A percentile compares a stretch with the other conserved stretches of the same genome.
These are phyloP conservation scores for Aaosphaeria arxii DNA, from an alignment of 2,329 filamentous ascomycete genomes.

Conservation along the genomic window DNA sequence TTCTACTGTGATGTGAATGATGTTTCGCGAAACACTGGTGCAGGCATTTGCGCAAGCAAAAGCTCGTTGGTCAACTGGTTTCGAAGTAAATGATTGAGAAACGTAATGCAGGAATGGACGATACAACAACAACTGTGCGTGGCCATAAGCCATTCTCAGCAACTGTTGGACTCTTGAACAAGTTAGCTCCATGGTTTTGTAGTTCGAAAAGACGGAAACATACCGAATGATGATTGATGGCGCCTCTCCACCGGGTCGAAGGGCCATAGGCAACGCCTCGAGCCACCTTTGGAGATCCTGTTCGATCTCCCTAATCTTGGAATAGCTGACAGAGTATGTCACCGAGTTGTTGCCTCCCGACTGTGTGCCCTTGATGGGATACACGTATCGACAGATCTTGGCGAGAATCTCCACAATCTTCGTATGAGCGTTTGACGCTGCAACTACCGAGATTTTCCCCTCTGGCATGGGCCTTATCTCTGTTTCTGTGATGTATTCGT, in stretches of 20 bases:
- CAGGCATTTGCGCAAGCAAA: conserved; percentile 72
- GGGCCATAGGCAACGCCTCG: conserved; percentile 66
- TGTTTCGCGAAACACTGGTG: conserved; percentile 66
- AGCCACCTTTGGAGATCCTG: conserved; percentile 62
- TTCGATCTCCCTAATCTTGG: conserved; percentile 63
- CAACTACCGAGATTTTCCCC: conserved; percentile 55
- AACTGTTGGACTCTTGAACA: conserved; percentile 62
- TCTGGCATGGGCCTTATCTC: conserved; percentile 54
- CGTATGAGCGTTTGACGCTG: conserved; percentile 60
- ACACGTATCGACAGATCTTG: conserved; percentile 63
- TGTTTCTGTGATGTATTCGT: conserved; percentile 50
- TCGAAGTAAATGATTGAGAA: conserved; percentile 54
- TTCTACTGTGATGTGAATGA: conserved; percentile 75
- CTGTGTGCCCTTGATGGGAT: conserved; percentile 56
- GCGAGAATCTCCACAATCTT: conserved; percentile 55
- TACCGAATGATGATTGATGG: conserved; percentile 73
- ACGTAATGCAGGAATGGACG: conserved; percentile 82
- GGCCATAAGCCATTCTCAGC: conserved; percentile 74
- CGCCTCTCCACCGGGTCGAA: conserved; percentile 77
- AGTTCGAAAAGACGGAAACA: conserved; percentile 23
- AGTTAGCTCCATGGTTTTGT: not conserved
- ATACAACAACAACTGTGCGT: conserved; percentile 80
- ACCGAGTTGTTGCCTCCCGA: conserved; percentile 38
- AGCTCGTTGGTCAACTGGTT: conserved; percentile 67
- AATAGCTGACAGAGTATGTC: conserved; percentile 62